Evolutionary conservation across 352 stramenopile genomes (phyloP), one percentile per base, ranked within the genome.

Genomic region (Globisporangium alternatum): DNA sequence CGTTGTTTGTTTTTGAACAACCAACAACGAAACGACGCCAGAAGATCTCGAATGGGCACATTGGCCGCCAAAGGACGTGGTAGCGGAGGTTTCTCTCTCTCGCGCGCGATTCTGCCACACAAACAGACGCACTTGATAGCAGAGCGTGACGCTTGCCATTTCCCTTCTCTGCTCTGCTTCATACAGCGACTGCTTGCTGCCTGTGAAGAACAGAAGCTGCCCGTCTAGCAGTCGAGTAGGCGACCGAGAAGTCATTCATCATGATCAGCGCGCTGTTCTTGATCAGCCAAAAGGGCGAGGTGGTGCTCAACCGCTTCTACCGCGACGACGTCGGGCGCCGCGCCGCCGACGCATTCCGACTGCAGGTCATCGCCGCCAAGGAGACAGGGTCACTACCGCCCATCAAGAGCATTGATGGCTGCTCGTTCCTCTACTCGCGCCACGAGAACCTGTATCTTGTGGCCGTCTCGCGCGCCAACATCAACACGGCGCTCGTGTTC

Each of bases 371-470:
- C 64, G 96, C 95, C 28, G 93, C 92, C 43, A 99, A 99, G 74
- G 95, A 99, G 65, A 98, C 96, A 6, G 94, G 96, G 13, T 98
- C 93, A 4, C 78, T 97, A 53, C 81, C 95, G 51, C 97, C 97
- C 3, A 90, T 99, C 33, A 97, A 98, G 69, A 86, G 88, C 57
- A 97, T 99, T 69, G 97, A 99, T 57, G 97, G 97, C 47, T 98
- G 91, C 72, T 98, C 95, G 51, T 99, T 99, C 81, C 75, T 99
- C 17, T 99, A 99, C 80, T 98, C 94, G 30, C 88, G 97, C 54
- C 96, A 98, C 62, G 86, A 98, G 63, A 98, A 99, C 68, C 90
- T 99, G 59, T 99, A 98, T 76, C 94, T 99, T 72, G 97, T 99
- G 44, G 97, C 96, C 5, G 83, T 99, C 57, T 99, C 97, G 6